phyloP scores from a whole-genome alignment of 2,329 filamentous ascomycete genomes.

The Hortaea sp. region DNA sequence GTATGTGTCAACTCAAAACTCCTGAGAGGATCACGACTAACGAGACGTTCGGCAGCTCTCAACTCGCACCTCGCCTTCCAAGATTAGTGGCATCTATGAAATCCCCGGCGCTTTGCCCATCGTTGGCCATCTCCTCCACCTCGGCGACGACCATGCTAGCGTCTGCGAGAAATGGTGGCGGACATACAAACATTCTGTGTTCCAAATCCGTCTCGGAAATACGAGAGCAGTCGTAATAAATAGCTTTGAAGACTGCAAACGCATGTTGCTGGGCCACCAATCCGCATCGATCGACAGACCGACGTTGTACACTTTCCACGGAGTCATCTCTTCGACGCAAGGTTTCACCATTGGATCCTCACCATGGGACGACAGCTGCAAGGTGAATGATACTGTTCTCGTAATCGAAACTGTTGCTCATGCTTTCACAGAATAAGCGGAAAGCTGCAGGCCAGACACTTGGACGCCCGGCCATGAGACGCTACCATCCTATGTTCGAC shows the following conservation, averaged over 20 bases:
- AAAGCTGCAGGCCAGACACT: conserved; percentile 42
- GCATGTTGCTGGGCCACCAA: conserved; percentile 41
- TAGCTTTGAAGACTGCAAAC: conserved; percentile 43
- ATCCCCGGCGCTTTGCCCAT: conserved; percentile 43
- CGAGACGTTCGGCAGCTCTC: background rate
- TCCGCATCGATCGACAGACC: conserved; percentile 30
- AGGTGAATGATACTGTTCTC: conserved; percentile 9
- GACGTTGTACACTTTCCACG: conserved; percentile 37
- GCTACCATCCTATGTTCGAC: conserved; percentile 45
- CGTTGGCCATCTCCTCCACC: conserved; percentile 40
- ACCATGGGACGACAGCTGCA: conserved; percentile 45
- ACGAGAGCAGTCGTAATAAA: conserved; percentile 44
- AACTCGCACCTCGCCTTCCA: conserved; percentile 3
- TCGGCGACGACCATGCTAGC: conserved; percentile 45
- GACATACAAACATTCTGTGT: conserved; percentile 38
- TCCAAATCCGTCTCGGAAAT: conserved; percentile 45
- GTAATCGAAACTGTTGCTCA: background rate
- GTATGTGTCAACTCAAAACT: too few species aligned
- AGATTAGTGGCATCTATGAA: conserved; percentile 40
- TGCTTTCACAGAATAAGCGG: conserved; percentile 32
- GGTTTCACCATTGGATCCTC: conserved; percentile 47
- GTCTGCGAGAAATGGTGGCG: conserved; percentile 41
- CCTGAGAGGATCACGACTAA: too few species aligned
- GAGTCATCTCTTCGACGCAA: conserved; percentile 41
- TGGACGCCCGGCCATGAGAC: conserved; percentile 35